Conservation (phyloP, 2,329 filamentous ascomycete genomes). For the Raffaelea albimanens region DNA sequence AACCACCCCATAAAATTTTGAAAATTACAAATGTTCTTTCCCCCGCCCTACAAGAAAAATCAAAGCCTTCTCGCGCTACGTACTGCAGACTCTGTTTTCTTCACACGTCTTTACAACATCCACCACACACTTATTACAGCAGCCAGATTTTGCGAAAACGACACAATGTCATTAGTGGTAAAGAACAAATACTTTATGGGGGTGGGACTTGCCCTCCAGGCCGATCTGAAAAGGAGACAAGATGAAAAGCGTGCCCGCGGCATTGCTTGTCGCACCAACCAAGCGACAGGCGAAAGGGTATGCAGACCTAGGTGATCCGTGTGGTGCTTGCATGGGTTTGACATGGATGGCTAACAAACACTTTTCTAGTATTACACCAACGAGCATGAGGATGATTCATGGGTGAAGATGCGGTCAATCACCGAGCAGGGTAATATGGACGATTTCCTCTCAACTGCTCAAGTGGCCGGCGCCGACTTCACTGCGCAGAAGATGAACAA, state of each 20-base stretch:
- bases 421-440: constrained; percentile 95
- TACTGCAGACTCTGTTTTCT: too few species aligned
- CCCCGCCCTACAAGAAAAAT: too few species aligned
- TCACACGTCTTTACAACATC: too few species aligned
- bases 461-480: constrained; percentile 96
- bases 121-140: too few species aligned
- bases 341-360: neutral
- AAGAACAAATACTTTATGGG: too few species aligned
- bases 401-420: constrained; percentile 99
- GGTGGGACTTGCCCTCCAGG: too few species aligned
- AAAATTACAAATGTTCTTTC: too few species aligned
- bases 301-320: constrained; percentile 10
- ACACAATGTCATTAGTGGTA: too few species aligned
- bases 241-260: constrained; percentile 63
- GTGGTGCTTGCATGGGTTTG: too few species aligned
- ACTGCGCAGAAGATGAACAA: constrained; percentile 99
- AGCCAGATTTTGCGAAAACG: too few species aligned
- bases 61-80: too few species aligned
- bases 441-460: constrained; percentile 91
- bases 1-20: too few species aligned
- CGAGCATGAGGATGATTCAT: constrained; percentile 79
- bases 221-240: constrained; percentile 72
- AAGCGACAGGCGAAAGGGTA: constrained; percentile 69
- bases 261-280: constrained; percentile 60
- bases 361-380: constrained; percentile 71